Conservation (phyloP, 352 stramenopile species). For the Globisporangium apiculatum region DNA sequence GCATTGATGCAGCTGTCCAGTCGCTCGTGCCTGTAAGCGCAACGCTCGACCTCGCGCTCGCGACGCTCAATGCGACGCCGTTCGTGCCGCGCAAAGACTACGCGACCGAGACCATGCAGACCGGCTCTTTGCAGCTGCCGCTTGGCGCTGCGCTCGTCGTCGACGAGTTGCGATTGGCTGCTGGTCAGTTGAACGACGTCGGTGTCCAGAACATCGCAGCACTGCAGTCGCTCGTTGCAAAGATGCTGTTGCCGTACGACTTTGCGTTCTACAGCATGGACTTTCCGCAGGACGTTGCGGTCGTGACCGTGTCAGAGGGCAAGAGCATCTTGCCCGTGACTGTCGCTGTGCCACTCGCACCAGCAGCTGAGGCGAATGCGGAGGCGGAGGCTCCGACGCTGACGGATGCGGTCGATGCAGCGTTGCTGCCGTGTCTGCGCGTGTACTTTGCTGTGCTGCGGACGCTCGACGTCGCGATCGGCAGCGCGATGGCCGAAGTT, state of each 20-base stretch:
- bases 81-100: slow-evolving; percentile 80
- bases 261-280: slow-evolving; percentile 84
- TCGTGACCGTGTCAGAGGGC: slow-evolving; percentile 59
- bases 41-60: slow-evolving; percentile 49
- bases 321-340: slow-evolving; percentile 71
- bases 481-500: slow-evolving; percentile 67
- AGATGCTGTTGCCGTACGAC: slow-evolving; percentile 77
- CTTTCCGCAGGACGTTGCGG: slow-evolving; percentile 65
- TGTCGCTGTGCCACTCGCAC: slow-evolving; percentile 30
- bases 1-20: slow-evolving; percentile 24
- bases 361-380: background rate
- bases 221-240: slow-evolving; percentile 61
- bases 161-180: slow-evolving; percentile 57
- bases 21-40: slow-evolving; percentile 49
- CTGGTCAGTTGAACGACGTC: slow-evolving; percentile 59
- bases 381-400: background rate
- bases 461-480: slow-evolving; percentile 42
- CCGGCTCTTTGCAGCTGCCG: slow-evolving; percentile 52
- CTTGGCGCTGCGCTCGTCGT: slow-evolving; percentile 60
- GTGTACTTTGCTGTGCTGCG: slow-evolving; percentile 57
- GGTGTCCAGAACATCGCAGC: slow-evolving; percentile 70
- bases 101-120: slow-evolving; percentile 44
- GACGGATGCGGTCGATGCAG: slow-evolving; percentile 2
- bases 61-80: slow-evolving; percentile 44
- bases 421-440: slow-evolving; percentile 55